Evolutionary conservation across 1,139 yeast species (phyloP), one percentile per base, ranked within the genome.

Genomic region (Eremothecium cymbalariae): DNA sequence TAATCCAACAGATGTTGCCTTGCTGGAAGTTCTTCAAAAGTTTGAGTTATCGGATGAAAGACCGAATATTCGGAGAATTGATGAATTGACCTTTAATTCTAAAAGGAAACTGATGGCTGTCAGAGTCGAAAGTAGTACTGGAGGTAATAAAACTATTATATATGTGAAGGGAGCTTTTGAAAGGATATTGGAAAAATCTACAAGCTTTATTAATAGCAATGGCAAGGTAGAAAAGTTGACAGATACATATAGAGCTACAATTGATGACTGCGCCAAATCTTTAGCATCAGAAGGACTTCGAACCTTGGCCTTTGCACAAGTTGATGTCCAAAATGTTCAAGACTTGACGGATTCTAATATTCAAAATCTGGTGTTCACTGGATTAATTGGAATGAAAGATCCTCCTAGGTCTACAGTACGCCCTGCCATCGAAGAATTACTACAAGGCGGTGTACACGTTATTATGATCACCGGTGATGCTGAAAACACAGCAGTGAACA

Each of bases 401-500:
- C 98, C 98, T 8, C 98, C 97, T 37, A 73, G 97, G 53, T 79
- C 88, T 7, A 77, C 80, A 41, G 96, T 86, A 4, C 70, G 73
- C 34, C 64, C 68, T 38, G 78, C 95, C 2, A 72, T 90, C 41
- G 71, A 82, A 12, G 65, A 75, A 43, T 68, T 90, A 42, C 70
- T 85, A 68, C 77, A 77, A 51, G 95, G 96, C 42, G 95, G 97
- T 34, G 97, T 90, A 26, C 94, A 85, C 55, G 86, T 90, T 11
- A 82, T 90, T 34, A 90, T 90, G 97, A 88, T 90, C 47, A 90
- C 98, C 13, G 98, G 98, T 47, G 98, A 90, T 59, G 74, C 88
- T 30, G 95, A 88, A 46, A 75, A 81, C 8, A 90, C 98, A n/a
- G 98, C 97, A 3, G 63, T 72, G 12, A 79, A 84, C 44, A 86